Evolutionary conservation across 805 yeast species (phyloP), one percentile per base, ranked within the genome.

Genomic region (Candida awuae): DNA sequence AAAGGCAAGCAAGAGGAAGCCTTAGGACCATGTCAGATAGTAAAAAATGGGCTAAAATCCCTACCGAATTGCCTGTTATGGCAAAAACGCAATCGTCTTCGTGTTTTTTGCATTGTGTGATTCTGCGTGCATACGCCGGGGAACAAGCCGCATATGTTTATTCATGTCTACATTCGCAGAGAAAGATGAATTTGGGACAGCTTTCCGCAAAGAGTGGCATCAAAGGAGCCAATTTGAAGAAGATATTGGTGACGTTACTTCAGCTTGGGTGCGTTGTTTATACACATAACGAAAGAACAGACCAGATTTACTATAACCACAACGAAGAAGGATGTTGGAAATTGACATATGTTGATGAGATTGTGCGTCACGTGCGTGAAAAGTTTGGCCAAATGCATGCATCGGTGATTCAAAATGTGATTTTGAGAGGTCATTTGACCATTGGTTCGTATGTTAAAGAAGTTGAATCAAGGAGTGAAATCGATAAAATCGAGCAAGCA

Each of bases 191-290:
- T 0, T 66, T 79, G 2, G 58, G 56, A 18, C 86, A 83, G 35
- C 49, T 87, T 17, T 56, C 70, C 31, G 55, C 59, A 20, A 60
- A 62, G 37, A 64, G 80, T 3, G 59, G 62, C 8, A 54, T 82
- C 35, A 71, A 80, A 1, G 38, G 64, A 0, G 56, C 71, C 12
- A 60, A 70, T 12, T 74, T 84, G 15, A 78, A 78, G 47, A 72
- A 80, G 25, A 67, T 83, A 0, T 64, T 90, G 31, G 94, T 84
- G 4, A 73, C 88, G 7, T 63, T 90, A 51, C 68, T 88, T 29
- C 96, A 90, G 59, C 65, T 85, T 45, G 75, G 83, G 43, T 82
- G 94, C 57, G 77, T 84, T 8, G 70, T 70, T 18, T 76, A 76
- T 52, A 47, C 39, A 27, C 38, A 44, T 10, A 78, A 87, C 76